Evolutionary conservation across 2,329 filamentous ascomycete species (phyloP).

Genomic region (Fusarium irregulare): DNA sequence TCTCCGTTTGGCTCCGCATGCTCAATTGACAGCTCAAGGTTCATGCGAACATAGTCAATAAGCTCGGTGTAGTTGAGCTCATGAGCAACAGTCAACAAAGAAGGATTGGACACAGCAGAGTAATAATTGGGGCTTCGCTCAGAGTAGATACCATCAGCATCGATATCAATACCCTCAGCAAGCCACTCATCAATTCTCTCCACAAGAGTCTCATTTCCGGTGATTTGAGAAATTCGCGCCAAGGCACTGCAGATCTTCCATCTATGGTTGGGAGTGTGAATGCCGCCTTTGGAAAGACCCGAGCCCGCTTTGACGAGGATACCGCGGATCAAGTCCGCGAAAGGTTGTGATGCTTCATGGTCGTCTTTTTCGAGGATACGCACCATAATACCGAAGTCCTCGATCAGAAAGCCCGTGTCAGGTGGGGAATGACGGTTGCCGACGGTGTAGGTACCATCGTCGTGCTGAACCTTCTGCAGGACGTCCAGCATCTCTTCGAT

Average conservation of each 20-base stretch:
- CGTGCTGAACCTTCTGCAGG: background rate
- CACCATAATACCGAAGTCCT: constrained; percentile 24
- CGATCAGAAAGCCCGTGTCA: constrained; percentile 20
- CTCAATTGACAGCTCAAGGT: constrained; percentile 16
- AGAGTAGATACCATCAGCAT: constrained; percentile 19
- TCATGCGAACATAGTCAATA: constrained; percentile 7
- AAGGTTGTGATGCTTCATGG: background rate
- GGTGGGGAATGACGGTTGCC: constrained; percentile 22
- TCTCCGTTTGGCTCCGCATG: constrained; percentile 16
- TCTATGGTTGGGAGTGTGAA: constrained; percentile 17
- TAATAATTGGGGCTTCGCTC: constrained; percentile 21
- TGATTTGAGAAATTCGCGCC: constrained; percentile 16
- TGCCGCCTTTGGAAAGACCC: constrained; percentile 13
- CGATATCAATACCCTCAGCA: constrained; percentile 19
- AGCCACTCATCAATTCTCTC: constrained; percentile 21
- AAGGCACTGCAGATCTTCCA: constrained; percentile 28
- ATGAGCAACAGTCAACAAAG: constrained; percentile 1
- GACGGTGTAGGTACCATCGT: constrained; percentile 12
- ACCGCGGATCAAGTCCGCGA: constrained; percentile 3
- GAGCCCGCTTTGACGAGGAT: constrained; percentile 13
- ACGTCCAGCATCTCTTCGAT: constrained; percentile 16
- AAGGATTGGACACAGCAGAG: constrained; percentile 19
- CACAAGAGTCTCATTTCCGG: background rate
- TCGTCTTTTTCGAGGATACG: constrained; percentile 16
- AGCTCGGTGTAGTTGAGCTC: constrained; percentile 11